Conservation (phyloP, 2,329 filamentous ascomycete genomes). For the Hypoxylon sp. region DNA sequence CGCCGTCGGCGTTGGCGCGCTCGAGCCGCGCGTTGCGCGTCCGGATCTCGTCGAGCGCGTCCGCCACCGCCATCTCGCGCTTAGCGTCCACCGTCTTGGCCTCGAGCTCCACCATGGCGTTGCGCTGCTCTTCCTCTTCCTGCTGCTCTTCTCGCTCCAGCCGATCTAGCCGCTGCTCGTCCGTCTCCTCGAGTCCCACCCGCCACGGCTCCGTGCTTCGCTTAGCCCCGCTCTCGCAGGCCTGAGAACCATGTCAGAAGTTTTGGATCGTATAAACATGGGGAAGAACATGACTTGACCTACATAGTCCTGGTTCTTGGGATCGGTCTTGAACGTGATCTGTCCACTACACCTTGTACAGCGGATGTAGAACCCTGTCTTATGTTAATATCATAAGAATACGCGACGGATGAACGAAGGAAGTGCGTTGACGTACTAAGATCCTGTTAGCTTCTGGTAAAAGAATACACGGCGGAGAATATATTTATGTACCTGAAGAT, state of each 20-base stretch:
- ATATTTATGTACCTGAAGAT: slow-evolving; percentile 70
- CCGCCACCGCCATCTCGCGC: slow-evolving; percentile 94
- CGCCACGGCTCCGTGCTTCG: slow-evolving; percentile 95
- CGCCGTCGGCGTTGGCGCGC: slow-evolving; percentile 72
- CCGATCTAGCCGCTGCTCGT: slow-evolving; percentile 85
- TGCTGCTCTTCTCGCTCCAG: slow-evolving; percentile 75
- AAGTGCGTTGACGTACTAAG: slow-evolving; percentile 10
- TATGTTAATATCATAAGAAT: background rate
- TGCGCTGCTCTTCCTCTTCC: slow-evolving; percentile 76
- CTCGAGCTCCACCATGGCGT: slow-evolving; percentile 95
- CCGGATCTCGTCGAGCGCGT: slow-evolving; percentile 93
- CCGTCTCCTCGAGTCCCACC: slow-evolving; percentile 72
- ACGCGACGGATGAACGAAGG: background rate
- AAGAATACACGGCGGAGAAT: background rate
- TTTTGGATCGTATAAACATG: slow-evolving; percentile 46
- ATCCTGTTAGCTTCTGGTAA: slow-evolving; percentile 11
- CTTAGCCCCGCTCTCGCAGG: slow-evolving; percentile 79
- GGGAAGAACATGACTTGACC: background rate
- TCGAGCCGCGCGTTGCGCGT: slow-evolving; percentile 90
- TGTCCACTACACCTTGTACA: slow-evolving; percentile 51
- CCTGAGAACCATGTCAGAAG: slow-evolving; percentile 13
- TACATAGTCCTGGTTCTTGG: slow-evolving; percentile 90
- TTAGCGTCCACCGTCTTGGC: slow-evolving; percentile 92
- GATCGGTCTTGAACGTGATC: slow-evolving; percentile 94
- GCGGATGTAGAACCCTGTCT: slow-evolving; percentile 78